These are phyloP conservation scores for Tricholoma bakamatsutake DNA, from an alignment of 768 basidiomycete species.

Conservation along the genomic window DNA sequence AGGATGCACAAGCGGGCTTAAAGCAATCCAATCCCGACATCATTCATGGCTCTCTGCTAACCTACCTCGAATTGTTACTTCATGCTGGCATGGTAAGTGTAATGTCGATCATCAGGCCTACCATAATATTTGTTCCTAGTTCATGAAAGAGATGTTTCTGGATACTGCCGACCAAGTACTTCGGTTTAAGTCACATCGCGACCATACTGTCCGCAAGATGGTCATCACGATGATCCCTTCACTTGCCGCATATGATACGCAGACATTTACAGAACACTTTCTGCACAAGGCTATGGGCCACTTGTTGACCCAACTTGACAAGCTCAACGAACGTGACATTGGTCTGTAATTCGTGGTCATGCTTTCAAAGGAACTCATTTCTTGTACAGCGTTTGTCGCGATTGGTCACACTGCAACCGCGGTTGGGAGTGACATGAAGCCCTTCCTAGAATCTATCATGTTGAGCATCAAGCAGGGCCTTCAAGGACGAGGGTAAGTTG, in stretches of 20 bases:
- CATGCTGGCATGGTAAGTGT: conserved; percentile 87
- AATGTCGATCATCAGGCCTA: not conserved
- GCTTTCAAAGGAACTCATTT: conserved; percentile 7
- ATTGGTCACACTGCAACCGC: conserved; percentile 93
- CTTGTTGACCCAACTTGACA: conserved; percentile 81
- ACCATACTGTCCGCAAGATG: conserved; percentile 84
- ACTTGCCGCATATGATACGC: conserved; percentile 89
- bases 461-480: conserved; percentile 84
- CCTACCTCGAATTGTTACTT: conserved; percentile 84
- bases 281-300: conserved; percentile 93
- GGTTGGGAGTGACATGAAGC: conserved; percentile 92
- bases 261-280: conserved; percentile 86
- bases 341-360: conserved; percentile 41
- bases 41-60: conserved; percentile 88
- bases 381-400: conserved; percentile 76
- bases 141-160: conserved; percentile 83
- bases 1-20: conserved; percentile 80
- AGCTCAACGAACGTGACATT: conserved; percentile 81
- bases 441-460: conserved; percentile 91
- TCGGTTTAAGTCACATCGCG: conserved; percentile 81
- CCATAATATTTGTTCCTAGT: conserved; percentile 36
- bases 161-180: conserved; percentile 89
- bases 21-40: conserved; percentile 79
- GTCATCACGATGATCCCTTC: conserved; percentile 95
- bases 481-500: conserved; percentile 70